Evolutionary conservation across 768 basidiomycete species (phyloP), one percentile per base, ranked within the genome.

Genomic region (Kwoniella mangroviensis): DNA sequence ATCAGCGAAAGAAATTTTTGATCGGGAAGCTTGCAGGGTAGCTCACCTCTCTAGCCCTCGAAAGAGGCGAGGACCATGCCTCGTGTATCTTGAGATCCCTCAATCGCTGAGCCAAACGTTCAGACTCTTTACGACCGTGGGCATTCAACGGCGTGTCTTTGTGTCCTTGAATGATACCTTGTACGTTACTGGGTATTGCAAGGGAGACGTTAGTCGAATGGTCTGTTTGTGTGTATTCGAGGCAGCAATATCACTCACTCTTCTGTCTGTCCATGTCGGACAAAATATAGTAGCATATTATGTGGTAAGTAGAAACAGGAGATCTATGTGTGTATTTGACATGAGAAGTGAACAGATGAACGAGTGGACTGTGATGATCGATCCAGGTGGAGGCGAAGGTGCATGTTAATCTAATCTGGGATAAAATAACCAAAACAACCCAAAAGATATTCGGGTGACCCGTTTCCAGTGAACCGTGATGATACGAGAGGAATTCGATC

Each of bases 31-130:
- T 52, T 3, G 43, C 4, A 49, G 11, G 45, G 15, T 13, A 19
- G 71, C 69, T 83, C 77, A 92, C 92, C 84, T 88, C 86, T 57
- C 82, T 83, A 13, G 92, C 92, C 68, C 93, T 85, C 59, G 74
- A 83, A 59, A 94, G 86, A 84, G 93, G 91, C 77, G 92, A 94
- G 69, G 87, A 88, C 78, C 87, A 89, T 40, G 89, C 91, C 28
- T 82, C 82, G 43, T 85, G 86, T 72, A 94, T 91, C 9, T 83
- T 83, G 19, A 90, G 82, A 42, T 84, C 77, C 76, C 85, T 86
- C 26, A 81, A 63, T 4, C 66, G 51, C 17, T 74, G 43, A 13
- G 73, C 74, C 0, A 79, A 51, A 2, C 76, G 63, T 2, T n/a
- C 15, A 6, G 82, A 80, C 61, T 84, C 79, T 0, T 63, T 64